Evolutionary conservation across 331 rosid species (phyloP).

Genomic region (Saraca asoca): DNA sequence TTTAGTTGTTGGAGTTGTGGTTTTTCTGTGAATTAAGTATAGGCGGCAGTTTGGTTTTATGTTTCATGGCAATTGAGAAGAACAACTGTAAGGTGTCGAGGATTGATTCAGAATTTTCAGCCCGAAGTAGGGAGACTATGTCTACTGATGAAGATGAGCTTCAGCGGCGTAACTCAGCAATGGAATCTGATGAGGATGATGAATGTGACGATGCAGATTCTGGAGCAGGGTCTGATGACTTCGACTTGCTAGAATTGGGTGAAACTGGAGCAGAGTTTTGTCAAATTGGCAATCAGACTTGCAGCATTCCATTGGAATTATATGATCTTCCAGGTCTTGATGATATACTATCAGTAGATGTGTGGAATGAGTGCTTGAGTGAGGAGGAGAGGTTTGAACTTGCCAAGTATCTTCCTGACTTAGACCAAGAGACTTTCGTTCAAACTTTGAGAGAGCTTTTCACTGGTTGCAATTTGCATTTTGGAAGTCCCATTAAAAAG

Average conservation of each 20-base stretch:
- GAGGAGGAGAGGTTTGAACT: slow-evolving; percentile 89
- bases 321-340: slow-evolving; percentile 84
- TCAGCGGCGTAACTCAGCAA: slow-evolving; percentile 65
- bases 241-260: slow-evolving; percentile 92
- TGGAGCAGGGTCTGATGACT: slow-evolving; percentile 98
- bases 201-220: slow-evolving; percentile 96
- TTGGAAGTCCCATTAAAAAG: slow-evolving; percentile 81
- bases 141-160: slow-evolving; percentile 92
- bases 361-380: slow-evolving; percentile 84
- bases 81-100: slow-evolving; percentile 81
- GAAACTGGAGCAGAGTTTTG: slow-evolving; percentile 96
- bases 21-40: slow-evolving; percentile 24
- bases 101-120: slow-evolving; percentile 84
- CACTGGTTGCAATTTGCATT: slow-evolving; percentile 77
- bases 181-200: slow-evolving; percentile 86
- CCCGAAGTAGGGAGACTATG: slow-evolving; percentile 74
- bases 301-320: slow-evolving; percentile 86
- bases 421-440: slow-evolving; percentile 84
- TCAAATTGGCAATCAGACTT: slow-evolving; percentile 88
- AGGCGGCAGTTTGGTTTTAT: slow-evolving; percentile 53
- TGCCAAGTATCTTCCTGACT: slow-evolving; percentile 82
- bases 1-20: slow-evolving; percentile 27
- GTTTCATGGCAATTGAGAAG: slow-evolving; percentile 97
- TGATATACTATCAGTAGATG: slow-evolving; percentile 78
- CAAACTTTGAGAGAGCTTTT: slow-evolving; percentile 71